Evolutionary conservation across 192 early-diverging fungal genomes (phyloP), one percentile per base, ranked within the genome.

Genomic region (Backusella sp.): DNA sequence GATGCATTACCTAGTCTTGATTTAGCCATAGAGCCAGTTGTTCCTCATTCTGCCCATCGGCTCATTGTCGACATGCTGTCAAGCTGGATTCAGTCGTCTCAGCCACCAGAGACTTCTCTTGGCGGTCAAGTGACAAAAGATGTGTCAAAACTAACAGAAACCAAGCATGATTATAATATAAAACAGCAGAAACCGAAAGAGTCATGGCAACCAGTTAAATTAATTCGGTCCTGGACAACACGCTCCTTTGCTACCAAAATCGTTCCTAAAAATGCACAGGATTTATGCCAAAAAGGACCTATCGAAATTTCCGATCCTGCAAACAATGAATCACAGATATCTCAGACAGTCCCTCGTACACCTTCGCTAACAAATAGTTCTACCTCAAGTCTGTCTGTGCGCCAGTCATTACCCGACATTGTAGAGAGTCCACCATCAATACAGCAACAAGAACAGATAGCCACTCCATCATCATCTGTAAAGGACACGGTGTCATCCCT

Each of bases 1-100:
- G 68, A 69, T 37, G 68, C 68, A 35, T 35, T 69, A 15, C 68
- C 68, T 26, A n/a, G 36, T 37, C 41, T 69, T 69, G 36, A 69
- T 14, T 19, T 23, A 23, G 68, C 68, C 12, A 41, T 69, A 36
- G 34, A 69, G 21, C 68, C 68, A 19, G n/a, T 69, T 9, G 34
- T 69, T 12, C 21, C 68, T 41, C 2, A 39, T 41, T 21, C 35
- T 37, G 68, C 68, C 12, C 34, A 37, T 41, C 35, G 21, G 3
- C 36, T 69, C 8, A 39, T 69, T 69, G 68, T 69, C 14, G 37
- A 37, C 11, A 69, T 69, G 68, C 19, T 69, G 11, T 39, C 68
- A 69, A 69, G 35, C 9, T 69, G 68, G 68, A 19, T 69, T 37
- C 11, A 37, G 35, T 37, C 67, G 12, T 37, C 67, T 19, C 34